Evolutionary conservation across 2,329 filamentous ascomycete genomes (phyloP).

Genomic region (Claviceps quebecensis): DNA sequence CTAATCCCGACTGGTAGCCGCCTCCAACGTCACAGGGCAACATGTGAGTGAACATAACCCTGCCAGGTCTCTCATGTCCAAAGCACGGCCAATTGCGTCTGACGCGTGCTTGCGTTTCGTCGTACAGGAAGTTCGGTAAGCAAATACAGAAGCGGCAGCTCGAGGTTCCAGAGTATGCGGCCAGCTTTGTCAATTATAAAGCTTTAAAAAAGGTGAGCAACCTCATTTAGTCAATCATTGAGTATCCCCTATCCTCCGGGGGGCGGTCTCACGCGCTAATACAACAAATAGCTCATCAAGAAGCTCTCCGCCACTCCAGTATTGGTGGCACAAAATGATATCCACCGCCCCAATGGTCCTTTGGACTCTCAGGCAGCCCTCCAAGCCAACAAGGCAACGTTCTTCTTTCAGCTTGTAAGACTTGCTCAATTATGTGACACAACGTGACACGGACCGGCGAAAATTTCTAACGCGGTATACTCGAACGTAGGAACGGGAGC

Average conservation of each 20-base stretch:
- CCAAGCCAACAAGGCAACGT: conserved; percentile 94
- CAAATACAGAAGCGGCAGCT: conserved; percentile 98
- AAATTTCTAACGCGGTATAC: neutral
- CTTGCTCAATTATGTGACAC: neutral
- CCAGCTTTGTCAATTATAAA: conserved; percentile 99
- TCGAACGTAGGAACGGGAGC: conserved; percentile 65
- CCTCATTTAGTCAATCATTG: neutral
- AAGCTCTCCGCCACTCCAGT: conserved; percentile 87
- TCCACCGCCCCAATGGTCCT: conserved; percentile 29
- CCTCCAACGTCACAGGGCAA: conserved; percentile 12
- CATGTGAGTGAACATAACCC: conserved; percentile 18
- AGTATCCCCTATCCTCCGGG: neutral
- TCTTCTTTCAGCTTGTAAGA: conserved; percentile 90
- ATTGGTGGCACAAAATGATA: conserved; percentile 61
- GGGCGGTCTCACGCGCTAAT: neutral
- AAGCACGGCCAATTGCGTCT: conserved; percentile 2
- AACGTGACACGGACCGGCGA: neutral
- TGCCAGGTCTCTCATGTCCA: neutral
- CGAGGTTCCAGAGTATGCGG: conserved; percentile 97
- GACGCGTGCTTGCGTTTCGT: conserved; percentile 3
- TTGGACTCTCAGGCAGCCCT: conserved; percentile 75
- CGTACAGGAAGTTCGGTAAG: conserved; percentile 93
- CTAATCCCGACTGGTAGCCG: conserved; percentile 3
- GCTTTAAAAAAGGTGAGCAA: conserved; percentile 79
- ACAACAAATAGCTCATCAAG: conserved; percentile 70